Evolutionary conservation across 2,329 filamentous ascomycete genomes (phyloP).

Genomic region (Trichoderma koningiopsis): DNA sequence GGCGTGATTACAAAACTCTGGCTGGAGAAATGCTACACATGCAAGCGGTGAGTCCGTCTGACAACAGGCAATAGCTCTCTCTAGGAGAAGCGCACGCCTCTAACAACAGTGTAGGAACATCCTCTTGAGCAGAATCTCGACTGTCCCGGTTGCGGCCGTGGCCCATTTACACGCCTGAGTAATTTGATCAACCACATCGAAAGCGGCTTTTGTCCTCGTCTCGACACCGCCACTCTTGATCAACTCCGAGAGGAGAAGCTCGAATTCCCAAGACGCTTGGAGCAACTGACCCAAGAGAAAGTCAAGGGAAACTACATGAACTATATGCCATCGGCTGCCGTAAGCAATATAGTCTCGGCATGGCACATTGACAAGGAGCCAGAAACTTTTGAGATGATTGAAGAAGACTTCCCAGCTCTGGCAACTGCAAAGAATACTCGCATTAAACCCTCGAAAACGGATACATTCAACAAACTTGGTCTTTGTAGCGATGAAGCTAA

Average conservation of each 20-base stretch:
- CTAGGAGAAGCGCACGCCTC: neutral
- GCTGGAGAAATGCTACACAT: constrained; percentile 40
- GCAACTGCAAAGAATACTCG: neutral
- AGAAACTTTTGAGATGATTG: constrained; percentile 18
- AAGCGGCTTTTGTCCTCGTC: constrained; percentile 40
- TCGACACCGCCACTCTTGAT: constrained; percentile 40
- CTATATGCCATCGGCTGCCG: constrained; percentile 31
- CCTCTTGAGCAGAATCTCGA: constrained; percentile 43
- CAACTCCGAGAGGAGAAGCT: constrained; percentile 42
- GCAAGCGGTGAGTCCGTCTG: constrained; percentile 36
- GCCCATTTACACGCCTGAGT: constrained; percentile 42
- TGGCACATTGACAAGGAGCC: neutral
- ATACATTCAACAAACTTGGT: neutral
- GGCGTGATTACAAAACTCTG: constrained; percentile 40
- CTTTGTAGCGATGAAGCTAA: no score
- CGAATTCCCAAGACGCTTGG: constrained; percentile 39
- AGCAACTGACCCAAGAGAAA: constrained; percentile 32
- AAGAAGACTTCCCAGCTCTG: constrained; percentile 29
- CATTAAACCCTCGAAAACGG: neutral
- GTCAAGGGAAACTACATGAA: constrained; percentile 35
- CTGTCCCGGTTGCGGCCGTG: constrained; percentile 50
- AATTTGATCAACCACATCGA: constrained; percentile 52
- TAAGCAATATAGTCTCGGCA: neutral
- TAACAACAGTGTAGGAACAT: constrained; percentile 40
- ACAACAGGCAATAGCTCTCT: neutral